Evolutionary conservation across 208 protist species (phyloP), one percentile per base, ranked within the genome.

Genomic region (Angomonas ambiguus): DNA sequence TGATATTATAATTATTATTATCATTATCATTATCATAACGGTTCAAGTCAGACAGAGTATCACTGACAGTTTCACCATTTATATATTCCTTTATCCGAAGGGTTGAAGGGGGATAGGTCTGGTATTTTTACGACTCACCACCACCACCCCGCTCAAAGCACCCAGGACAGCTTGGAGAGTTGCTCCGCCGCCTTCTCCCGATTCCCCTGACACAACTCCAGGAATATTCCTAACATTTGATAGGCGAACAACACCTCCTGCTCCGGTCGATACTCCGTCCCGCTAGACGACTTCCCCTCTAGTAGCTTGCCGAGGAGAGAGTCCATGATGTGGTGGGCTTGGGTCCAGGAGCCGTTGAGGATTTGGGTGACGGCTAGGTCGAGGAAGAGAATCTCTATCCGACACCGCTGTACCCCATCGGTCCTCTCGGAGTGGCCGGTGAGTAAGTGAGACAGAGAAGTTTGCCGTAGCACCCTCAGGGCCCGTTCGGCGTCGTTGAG

Each of bases 121-220:
- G n/a, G n/a, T 41, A 41, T 41, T 18, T 41, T 41, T 5, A 18
- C 13, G 35, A 18, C 8, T 55, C 24, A 55, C 24, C 34, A 59
- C 34, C 34, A 33, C 34, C 24, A 32, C 34, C 6, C 4, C 18
- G 8, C 0, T 35, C 77, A 88, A 20, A 88, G 59, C 42, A 72
- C 76, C 86, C 89, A 95, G 8, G 69, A 80, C 25, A 95, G 67
- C 65, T 84, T 88, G 32, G 51, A 64, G 33, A 95, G 78, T 62
- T 69, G 74, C 53, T 90, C 90, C 49, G 80, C 65, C 16, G 86
- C 87, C 74, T 87, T 91, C 74, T 91, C 85, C 53, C 79, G 70
- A 69, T 93, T 93, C 30, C 87, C 87, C 67, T 93, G 90, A 18
- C 85, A 87, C 16, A 95, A 76, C 67, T 92, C 86, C 11, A 95